Conservation (phyloP, 192 early-diverging fungal genomes). For the Backusella luteola region DNA sequence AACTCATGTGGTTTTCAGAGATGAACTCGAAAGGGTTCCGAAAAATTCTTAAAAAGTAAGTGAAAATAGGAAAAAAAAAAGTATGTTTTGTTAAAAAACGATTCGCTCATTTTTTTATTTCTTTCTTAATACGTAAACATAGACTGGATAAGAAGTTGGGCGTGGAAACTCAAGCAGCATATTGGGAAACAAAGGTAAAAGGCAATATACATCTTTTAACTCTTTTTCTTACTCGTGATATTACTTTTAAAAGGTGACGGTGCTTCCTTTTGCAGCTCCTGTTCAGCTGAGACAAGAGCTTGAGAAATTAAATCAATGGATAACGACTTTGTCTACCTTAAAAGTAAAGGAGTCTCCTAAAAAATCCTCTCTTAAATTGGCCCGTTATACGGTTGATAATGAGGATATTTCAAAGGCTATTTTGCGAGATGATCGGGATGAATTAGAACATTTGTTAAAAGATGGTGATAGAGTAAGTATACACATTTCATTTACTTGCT, state of each 20-base stretch:
- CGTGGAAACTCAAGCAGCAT: constrained; percentile 35
- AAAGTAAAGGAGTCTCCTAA: constrained; percentile 5
- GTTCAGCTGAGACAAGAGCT: constrained; percentile 15
- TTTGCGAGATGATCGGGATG: constrained; percentile 34
- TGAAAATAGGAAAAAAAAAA: neutral
- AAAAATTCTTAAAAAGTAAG: constrained; percentile 65
- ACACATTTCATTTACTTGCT: neutral
- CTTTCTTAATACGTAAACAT: constrained; percentile 7
- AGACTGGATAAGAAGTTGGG: constrained; percentile 51
- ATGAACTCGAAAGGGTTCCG: constrained; percentile 48
- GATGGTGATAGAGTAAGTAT: neutral
- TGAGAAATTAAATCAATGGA: constrained; percentile 18
- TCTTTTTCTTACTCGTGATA: neutral
- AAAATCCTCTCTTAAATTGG: constrained; percentile 1
- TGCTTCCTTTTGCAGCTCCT: constrained; percentile 44
- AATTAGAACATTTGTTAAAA: constrained; percentile 31
- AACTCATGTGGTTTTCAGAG: constrained; percentile 51
- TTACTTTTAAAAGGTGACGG: constrained; percentile 22
- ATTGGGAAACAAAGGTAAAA: constrained; percentile 49
- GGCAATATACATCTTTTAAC: neutral
- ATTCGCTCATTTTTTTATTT: neutral
- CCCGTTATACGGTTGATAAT: constrained; percentile 13
- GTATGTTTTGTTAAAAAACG: neutral
- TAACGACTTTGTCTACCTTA: constrained; percentile 6
- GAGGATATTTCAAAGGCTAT: constrained; percentile 37